These are phyloP conservation scores for Arthrocladium fulminans DNA, from an alignment of 2,329 filamentous ascomycete genomes.

Conservation along the genomic window DNA sequence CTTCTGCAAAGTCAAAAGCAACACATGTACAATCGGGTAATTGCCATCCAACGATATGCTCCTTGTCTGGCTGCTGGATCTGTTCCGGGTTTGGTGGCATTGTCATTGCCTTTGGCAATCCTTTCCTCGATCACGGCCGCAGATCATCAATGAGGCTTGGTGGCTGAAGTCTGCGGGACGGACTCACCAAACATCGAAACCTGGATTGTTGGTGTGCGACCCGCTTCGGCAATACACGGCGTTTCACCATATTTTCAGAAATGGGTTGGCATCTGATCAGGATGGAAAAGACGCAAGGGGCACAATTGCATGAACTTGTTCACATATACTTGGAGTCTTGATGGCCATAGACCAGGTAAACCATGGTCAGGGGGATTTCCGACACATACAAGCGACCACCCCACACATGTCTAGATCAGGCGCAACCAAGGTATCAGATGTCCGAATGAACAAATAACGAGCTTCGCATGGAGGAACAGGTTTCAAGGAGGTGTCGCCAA, in stretches of 20 bases:
- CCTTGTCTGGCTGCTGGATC: background rate
- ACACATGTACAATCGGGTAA: background rate
- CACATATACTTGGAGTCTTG: constrained; percentile 4
- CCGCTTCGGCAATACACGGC: background rate
- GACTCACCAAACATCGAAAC: background rate
- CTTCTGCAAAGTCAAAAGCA: too few species aligned
- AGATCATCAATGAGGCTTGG: background rate
- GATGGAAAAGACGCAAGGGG: background rate
- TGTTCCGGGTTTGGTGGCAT: background rate
- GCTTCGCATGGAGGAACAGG: background rate
- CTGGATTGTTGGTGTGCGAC: background rate
- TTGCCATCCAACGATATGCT: constrained; percentile 4
- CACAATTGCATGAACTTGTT: background rate
- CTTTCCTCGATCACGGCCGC: background rate
- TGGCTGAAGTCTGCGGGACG: background rate
- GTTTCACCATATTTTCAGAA: background rate
- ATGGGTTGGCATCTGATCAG: background rate
- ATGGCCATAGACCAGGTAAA: background rate
- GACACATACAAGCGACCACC: background rate
- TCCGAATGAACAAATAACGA: background rate
- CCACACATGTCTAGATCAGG: constrained; percentile 1
- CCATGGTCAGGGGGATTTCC: background rate
- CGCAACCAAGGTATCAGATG: constrained; percentile 1
- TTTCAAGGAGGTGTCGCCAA: constrained; percentile 10
- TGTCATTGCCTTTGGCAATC: background rate